Evolutionary conservation across 495 filamentous ascomycete genomes (phyloP), one percentile per base, ranked within the genome.

Genomic region (Aspergillus bridgeri): DNA sequence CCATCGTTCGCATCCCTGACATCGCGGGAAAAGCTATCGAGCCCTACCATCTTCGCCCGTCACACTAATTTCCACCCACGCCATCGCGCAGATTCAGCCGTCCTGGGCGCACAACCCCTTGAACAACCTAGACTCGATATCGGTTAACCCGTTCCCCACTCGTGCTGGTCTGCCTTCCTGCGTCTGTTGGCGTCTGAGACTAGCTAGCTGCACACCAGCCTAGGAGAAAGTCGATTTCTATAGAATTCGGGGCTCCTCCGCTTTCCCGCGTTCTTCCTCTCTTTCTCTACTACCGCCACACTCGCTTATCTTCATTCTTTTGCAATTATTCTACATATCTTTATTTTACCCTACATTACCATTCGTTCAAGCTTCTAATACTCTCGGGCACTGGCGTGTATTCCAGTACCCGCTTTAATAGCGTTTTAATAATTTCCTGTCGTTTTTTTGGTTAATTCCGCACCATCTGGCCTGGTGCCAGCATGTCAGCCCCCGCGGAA

Each of bases 401-500:
- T 43, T 24, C 53, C 21, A 22, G 18, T 25, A 49, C 18, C 23
- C 49, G 27, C 21, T 23, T 53, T 48, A 44, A 22, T 25, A 3
- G 6, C 33, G 19, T 51, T 42, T 23, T 55, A 46, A 42, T 27
- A 43, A 54, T 44, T n/a, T 33, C 27, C 4, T 9, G 20, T 42
- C 17, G 9, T 42, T 27, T 9, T 27, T 47, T 50, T n/a, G n/a
- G n/a, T 18, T 18, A 43, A 22, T 61, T 47, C 29, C 27, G 42
- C 50, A 43, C 38, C 52, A 5, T 58, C 52, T 66, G 69, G 69
- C 73, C 70, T 65, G 71, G 63, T 61, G 66, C 71, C 72, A 72
- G 48, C 43, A 86, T 86, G 83, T 74, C 78, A 13, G 78, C 76
- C n/a, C 81, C 83, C 8, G 63, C 75, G 4, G 71, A 80, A 48